Evolutionary conservation across 139 green algal species (phyloP), one percentile per base, ranked within the genome.

Genomic region (Closterium sp.): DNA sequence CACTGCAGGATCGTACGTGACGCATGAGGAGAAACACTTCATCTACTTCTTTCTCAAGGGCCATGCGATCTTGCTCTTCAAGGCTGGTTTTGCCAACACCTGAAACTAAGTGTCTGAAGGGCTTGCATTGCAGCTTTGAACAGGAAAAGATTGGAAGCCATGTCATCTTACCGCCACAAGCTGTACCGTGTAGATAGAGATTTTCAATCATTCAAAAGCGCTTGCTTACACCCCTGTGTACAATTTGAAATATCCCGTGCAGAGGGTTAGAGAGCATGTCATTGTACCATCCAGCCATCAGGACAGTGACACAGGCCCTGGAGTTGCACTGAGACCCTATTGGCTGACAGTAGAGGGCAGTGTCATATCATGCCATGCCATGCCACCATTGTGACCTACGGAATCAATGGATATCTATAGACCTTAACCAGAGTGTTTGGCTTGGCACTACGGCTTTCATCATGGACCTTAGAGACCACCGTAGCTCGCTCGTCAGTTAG

Each of bases 21-120:
- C 98, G 28, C 98, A 99, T 86, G 98, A 99, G 93, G 98, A 97
- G 79, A 98, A 98, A 95, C 97, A 99, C 94, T 99, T 99, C 92
- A 98, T 99, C 87, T 99, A 99, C 94, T 99, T 99, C 93, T 99
- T 92, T 70, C 84, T 95, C 34, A 91, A 91, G 19, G 90, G 93
- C 62, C 90, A 89, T 73, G 97, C 97, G 17, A 95, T 99, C 32
- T 96, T 99, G 45, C 95, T 99, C 10, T 99, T 99, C 96, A 99
- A 99, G 95, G 98, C 96, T 6, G 97, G 97, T 91, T 91, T 28
- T 28, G 27, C 30, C 31, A 79, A 24, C 62, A 79, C 62, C 62
- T 73, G 50, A 73, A 73, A 73, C 17, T 0, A 73, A 79, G n/a
- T n/a, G n/a, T n/a, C n/a, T n/a, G n/a, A n/a, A n/a, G n/a, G n/a